Evolutionary conservation across 306 rosid species (phyloP), one percentile per base, ranked within the genome.

Genomic region (Spatholobus suberectus): DNA sequence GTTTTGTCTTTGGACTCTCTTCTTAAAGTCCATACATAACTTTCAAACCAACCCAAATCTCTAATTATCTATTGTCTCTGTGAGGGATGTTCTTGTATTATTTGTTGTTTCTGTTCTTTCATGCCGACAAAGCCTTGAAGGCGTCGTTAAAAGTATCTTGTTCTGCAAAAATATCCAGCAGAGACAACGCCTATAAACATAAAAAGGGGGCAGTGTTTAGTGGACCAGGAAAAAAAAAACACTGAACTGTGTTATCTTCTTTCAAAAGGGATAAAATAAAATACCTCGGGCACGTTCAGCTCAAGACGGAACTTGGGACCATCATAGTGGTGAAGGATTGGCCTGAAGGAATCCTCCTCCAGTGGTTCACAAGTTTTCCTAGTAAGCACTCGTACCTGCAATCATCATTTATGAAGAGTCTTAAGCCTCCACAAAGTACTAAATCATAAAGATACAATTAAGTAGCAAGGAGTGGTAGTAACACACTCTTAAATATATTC

Each of bases 281-380:
- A 49, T 78, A 95, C 98, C 98, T 96, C 99, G 0, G 99, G 97
- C 32, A 96, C 88, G 52, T 86, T 96, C 3, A 96, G 91, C 59
- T 96, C 99, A 51, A 96, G 99, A 20, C 99, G 97, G 72, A 96
- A 96, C 80, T 96, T 96, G n/a, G 99, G 99, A 21, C 99, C 99
- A 59, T 96, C 99, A 38, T 96, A 96, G 82, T 96, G 99, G 70
- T 96, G 98, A 82, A 96, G 99, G 80, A 96, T 91, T 86, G 99
- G 99, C 92, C 99, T 90, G 89, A 96, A 96, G 14, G 99, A 94
- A 73, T 96, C 99, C 89, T 96, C 99, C 71, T 96, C 99, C 4
- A 96, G 82, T 20, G 99, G 98, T 52, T 92, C 97, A 75, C 94
- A 94, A 2, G 89, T 79, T 82, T 94, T 90, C 83, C 98, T 92